Evolutionary conservation across 75 land plant species (phyloP), one percentile per base, ranked within the genome.

Genomic region (Picea glauca): DNA sequence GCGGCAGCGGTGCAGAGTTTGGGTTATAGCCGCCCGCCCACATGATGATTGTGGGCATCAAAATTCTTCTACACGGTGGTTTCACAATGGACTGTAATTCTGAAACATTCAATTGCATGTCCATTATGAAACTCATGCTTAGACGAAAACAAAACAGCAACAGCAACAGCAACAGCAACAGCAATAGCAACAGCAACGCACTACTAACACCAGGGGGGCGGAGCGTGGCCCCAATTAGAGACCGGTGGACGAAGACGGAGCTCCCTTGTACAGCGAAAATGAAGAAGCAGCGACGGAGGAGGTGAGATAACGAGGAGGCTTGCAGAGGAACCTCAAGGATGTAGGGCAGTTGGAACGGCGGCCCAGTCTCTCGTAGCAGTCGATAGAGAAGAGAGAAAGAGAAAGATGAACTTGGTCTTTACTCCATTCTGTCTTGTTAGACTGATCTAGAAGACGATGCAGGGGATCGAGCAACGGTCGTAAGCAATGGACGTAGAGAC

Each of bases 401-500:
- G 87, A 85, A 40, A 85, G 85, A 58, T 80, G 63, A 6, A 80
- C 62, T 2, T 80, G 79, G 0, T 80, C 81, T 30, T 78, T 80
- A 35, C 64, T 70, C 75, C 67, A 74, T 40, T 35, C 46, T 15
- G 32, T 58, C 23, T 50, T 14, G 21, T 9, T 17, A 46, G 58
- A 20, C 50, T 38, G 58, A 35, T 67, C 23, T 1, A 46, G 70
- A 60, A 38, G 63, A 30, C 18, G 60, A 18, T 20, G 11, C 57
- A 62, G 83, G n/a, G 90, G 85, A 26, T 78, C 78, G 43, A 88
- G 83, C 3, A 85, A 82, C 4, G 91, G 92, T 58, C 88, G 68
- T 13, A 91, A 62, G 74, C 93, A 89, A 3, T 62, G 79, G 61
- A 84, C 82, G 80, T 91, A 91, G 72, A 91, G 89, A 76, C 84